These are phyloP conservation scores for Tetracladium marchalianum DNA, from an alignment of 495 filamentous ascomycete species.

Conservation along the genomic window DNA sequence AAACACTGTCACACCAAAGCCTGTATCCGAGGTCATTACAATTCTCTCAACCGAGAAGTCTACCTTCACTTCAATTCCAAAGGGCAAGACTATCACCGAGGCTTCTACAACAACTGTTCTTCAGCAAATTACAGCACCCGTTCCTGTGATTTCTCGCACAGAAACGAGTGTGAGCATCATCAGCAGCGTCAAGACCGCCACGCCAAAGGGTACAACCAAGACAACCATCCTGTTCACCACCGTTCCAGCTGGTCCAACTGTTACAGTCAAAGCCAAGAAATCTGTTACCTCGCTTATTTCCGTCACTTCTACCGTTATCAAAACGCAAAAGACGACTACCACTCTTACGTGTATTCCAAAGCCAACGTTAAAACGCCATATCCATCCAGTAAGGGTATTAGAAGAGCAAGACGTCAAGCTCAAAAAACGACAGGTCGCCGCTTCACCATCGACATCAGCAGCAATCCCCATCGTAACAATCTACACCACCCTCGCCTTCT, in stretches of 20 bases:
- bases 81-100: not conserved
- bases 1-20: slow-evolving; percentile 1
- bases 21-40: slow-evolving; percentile 3
- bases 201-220: not conserved
- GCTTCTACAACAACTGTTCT: not conserved
- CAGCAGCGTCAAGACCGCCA: not conserved
- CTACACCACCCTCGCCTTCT: not conserved
- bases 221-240: not conserved
- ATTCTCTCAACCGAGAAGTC: slow-evolving; percentile 1
- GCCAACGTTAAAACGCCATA: not conserved
- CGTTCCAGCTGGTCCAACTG: slow-evolving; percentile 1
- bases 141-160: not conserved
- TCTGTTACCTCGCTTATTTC: slow-evolving; percentile 1
- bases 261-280: slow-evolving; percentile 2
- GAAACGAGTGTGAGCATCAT: not conserved
- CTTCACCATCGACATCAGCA: not conserved
- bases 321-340: slow-evolving; percentile 1
- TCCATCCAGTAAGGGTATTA: too few relatives aligned
- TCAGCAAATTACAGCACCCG: not conserved
- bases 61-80: not conserved
- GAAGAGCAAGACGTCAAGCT: not conserved
- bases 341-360: slow-evolving; percentile 1
- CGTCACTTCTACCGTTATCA: not conserved
- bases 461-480: not conserved
- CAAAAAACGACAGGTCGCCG: not conserved